These are phyloP conservation scores for Berkeleyomyces basicola DNA, from an alignment of 2,329 filamentous ascomycete species.

Conservation along the genomic window DNA sequence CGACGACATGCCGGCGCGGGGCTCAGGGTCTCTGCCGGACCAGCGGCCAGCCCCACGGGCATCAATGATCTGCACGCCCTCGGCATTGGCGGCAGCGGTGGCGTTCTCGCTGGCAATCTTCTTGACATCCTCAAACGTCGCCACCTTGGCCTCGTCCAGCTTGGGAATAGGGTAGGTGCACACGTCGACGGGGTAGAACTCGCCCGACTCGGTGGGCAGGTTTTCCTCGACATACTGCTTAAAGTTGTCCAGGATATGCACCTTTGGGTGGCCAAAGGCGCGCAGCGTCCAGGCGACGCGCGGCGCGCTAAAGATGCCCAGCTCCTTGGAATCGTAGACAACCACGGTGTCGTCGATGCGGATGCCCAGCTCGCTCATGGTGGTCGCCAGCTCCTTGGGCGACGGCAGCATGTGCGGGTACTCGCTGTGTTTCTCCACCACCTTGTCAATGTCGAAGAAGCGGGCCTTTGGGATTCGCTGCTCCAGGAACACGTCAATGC, in stretches of 20 bases:
- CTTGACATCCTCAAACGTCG: slow-evolving; percentile 67
- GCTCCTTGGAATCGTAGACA: slow-evolving; percentile 81
- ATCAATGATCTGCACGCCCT: slow-evolving; percentile 78
- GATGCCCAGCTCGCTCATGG: slow-evolving; percentile 82
- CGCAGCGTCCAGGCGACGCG: slow-evolving; percentile 86
- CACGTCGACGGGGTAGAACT: slow-evolving; percentile 50
- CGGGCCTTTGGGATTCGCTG: slow-evolving; percentile 75
- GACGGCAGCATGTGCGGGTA: slow-evolving; percentile 95
- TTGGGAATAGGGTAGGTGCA: slow-evolving; percentile 48
- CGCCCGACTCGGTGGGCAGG: slow-evolving; percentile 64
- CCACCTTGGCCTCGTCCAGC: slow-evolving; percentile 47
- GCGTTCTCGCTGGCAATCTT: slow-evolving; percentile 59
- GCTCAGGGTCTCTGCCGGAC: slow-evolving; percentile 69
- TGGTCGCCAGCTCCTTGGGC: slow-evolving; percentile 62
- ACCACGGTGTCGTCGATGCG: slow-evolving; percentile 76
- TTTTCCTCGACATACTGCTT: slow-evolving; percentile 80
- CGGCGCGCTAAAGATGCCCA: slow-evolving; percentile 87
- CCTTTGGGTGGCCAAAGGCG: slow-evolving; percentile 74
- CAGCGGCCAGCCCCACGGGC: slow-evolving; percentile 68
- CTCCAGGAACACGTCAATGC: slow-evolving; percentile 64
- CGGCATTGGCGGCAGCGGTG: slow-evolving; percentile 66
- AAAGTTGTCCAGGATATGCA: slow-evolving; percentile 93
- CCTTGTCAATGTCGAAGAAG: slow-evolving; percentile 90
- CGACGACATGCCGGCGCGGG: slow-evolving; percentile 67
- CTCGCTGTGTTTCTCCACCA: slow-evolving; percentile 72